Conservation (phyloP, 805 yeast species). For the Isabelozyma rhagii region DNA sequence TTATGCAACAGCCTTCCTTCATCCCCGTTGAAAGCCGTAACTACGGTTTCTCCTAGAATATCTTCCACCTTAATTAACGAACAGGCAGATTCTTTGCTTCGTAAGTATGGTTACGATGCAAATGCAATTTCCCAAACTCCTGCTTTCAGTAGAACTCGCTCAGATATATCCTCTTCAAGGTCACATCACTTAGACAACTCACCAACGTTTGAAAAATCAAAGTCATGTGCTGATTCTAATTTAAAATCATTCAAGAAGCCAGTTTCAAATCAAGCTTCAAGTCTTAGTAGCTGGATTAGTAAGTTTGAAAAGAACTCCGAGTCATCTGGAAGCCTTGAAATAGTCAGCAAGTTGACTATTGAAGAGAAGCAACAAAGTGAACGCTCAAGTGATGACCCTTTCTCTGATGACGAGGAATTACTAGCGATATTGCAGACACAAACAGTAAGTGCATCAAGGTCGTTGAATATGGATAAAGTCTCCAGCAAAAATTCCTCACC, state of each 20-base stretch:
- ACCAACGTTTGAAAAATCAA: slow-evolving; percentile 36
- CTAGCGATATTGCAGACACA: slow-evolving; percentile 7
- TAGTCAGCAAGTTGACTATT: not conserved
- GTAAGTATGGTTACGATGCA: slow-evolving; percentile 41
- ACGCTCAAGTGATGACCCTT: slow-evolving; percentile 16
- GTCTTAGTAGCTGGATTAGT: slow-evolving; percentile 26
- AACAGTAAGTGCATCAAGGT: not conserved
- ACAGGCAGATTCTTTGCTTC: slow-evolving; percentile 34
- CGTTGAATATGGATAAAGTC: not conserved
- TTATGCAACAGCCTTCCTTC: slow-evolving; percentile 22
- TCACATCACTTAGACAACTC: slow-evolving; percentile 16
- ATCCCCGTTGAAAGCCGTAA: slow-evolving; percentile 38
- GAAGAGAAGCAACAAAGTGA: not conserved
- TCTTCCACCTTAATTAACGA: slow-evolving; percentile 24
- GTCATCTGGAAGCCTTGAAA: not conserved
- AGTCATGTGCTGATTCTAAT: slow-evolving; percentile 25
- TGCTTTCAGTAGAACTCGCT: slow-evolving; percentile 27
- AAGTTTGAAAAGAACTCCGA: slow-evolving; percentile 17
- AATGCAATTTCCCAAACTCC: slow-evolving; percentile 31
- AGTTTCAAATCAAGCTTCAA: slow-evolving; percentile 1
- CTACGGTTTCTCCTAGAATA: slow-evolving; percentile 3
- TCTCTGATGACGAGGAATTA: slow-evolving; percentile 23
- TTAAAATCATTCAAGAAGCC: not conserved
- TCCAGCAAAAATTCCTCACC: not conserved
- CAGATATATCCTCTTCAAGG: slow-evolving; percentile 22